A percentile compares a stretch with the other conserved stretches of the same genome.
Conservation (phyloP, 164 flowering plant species). For the Dillenia turbinata region DNA sequence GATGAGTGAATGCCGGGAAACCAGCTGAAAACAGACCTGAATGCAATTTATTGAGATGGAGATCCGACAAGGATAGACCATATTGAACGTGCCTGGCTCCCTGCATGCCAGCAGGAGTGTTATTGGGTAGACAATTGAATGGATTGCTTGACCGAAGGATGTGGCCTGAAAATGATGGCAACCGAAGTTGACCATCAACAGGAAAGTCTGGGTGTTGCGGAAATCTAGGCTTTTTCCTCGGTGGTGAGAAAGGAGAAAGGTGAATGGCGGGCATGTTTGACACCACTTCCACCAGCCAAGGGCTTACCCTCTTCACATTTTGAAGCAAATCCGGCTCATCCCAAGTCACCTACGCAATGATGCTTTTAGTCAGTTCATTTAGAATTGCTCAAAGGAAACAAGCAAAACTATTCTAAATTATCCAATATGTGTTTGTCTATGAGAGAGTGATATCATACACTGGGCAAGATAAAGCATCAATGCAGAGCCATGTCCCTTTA, state of each 20-base stretch:
- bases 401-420: too few species aligned
- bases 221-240: slow-evolving; percentile 60
- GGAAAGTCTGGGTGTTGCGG: slow-evolving; percentile 55
- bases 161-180: slow-evolving; percentile 42
- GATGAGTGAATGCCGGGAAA: slow-evolving; percentile 29
- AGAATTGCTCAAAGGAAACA: not conserved
- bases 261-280: slow-evolving; percentile 59
- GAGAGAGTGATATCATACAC: too few species aligned
- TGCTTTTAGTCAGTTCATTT: not conserved
- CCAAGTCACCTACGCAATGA: slow-evolving; percentile 62
- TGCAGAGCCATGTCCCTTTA: too few species aligned
- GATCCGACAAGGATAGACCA: slow-evolving; percentile 46
- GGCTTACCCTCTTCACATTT: slow-evolving; percentile 74
- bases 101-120: slow-evolving; percentile 85
- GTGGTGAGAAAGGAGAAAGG: slow-evolving; percentile 60
- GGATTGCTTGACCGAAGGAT: slow-evolving; percentile 48
- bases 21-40: slow-evolving; percentile 32
- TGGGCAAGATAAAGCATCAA: too few species aligned
- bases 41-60: slow-evolving; percentile 43
- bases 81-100: slow-evolving; percentile 98
- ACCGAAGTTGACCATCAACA: slow-evolving; percentile 37
- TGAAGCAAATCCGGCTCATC: slow-evolving; percentile 87
- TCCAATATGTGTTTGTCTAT: too few species aligned
- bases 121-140: slow-evolving; percentile 38
- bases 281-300: slow-evolving; percentile 78